Conservation (phyloP, 1,139 yeast species). For the Sugiyamaella neomexicana region DNA sequence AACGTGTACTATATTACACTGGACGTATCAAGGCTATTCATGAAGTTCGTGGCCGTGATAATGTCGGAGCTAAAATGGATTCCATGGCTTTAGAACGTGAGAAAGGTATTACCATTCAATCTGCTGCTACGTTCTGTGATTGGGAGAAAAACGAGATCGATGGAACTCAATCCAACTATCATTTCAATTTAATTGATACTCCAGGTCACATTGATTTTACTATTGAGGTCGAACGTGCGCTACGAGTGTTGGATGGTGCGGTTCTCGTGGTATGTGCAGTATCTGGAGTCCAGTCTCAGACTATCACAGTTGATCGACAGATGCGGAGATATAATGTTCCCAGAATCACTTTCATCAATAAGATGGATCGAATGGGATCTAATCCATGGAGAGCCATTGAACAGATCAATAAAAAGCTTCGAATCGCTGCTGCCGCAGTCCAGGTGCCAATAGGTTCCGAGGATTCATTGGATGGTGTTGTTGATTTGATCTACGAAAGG, state of each 20-base stretch:
- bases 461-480: slow-evolving; percentile 79
- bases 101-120: slow-evolving; percentile 96
- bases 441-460: slow-evolving; percentile 98
- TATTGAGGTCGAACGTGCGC: slow-evolving; percentile 96
- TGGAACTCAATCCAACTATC: slow-evolving; percentile 54
- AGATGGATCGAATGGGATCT: slow-evolving; percentile 99
- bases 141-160: slow-evolving; percentile 64
- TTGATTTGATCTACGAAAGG: slow-evolving; percentile 83
- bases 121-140: slow-evolving; percentile 97
- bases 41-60: slow-evolving; percentile 96
- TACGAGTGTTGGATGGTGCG: slow-evolving; percentile 96
- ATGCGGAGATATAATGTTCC: slow-evolving; percentile 99
- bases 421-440: slow-evolving; percentile 94
- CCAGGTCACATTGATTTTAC: slow-evolving; percentile 99
- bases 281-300: slow-evolving; percentile 96
- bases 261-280: slow-evolving; percentile 98
- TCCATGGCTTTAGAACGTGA: slow-evolving; percentile 97
- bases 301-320: slow-evolving; percentile 97
- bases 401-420: slow-evolving; percentile 81
- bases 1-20: slow-evolving; percentile 92
- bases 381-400: slow-evolving; percentile 94
- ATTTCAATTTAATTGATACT: slow-evolving; percentile 92
- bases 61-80: slow-evolving; percentile 99
- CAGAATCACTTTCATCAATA: slow-evolving; percentile 90
- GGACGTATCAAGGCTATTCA: slow-evolving; percentile 97